These are phyloP conservation scores for Choiromyces venosus DNA, from an alignment of 495 filamentous ascomycete genomes.

Conservation along the genomic window DNA sequence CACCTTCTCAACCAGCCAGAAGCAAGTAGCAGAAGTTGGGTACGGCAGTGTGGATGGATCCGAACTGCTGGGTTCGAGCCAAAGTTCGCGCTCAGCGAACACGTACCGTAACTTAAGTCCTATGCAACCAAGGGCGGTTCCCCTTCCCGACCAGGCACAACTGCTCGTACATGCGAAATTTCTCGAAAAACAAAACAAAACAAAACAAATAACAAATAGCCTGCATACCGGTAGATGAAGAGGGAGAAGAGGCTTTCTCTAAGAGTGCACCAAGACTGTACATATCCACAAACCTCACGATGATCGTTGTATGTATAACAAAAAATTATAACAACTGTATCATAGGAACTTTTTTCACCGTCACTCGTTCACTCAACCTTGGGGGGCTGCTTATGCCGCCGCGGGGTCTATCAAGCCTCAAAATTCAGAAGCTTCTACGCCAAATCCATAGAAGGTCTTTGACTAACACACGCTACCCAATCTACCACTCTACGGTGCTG, in stretches of 20 bases:
- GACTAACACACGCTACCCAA: background rate
- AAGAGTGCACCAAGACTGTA: background rate
- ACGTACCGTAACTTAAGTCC: background rate
- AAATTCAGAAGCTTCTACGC: background rate
- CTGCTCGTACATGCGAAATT: background rate
- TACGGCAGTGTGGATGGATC: slow-evolving; percentile 29
- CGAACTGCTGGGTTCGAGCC: slow-evolving; percentile 34
- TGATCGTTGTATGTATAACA: background rate
- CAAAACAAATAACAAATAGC: background rate
- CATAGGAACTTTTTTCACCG: background rate
- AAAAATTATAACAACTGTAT: background rate
- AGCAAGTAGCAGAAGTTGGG: background rate
- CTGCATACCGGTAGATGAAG: background rate
- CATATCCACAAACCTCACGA: background rate
- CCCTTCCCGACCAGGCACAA: background rate
- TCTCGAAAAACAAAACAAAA: background rate
- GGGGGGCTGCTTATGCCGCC: background rate
- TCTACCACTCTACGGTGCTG: background rate
- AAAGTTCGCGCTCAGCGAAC: slow-evolving; percentile 17
- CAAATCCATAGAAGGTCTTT: background rate
- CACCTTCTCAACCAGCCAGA: background rate
- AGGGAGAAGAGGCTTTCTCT: background rate
- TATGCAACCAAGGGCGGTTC: background rate
- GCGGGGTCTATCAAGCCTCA: background rate
- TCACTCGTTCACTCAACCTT: background rate